Percentiles rank a stretch among this genome's conserved stretches.
Evolutionary conservation across 805 yeast genomes (phyloP).

Genomic region (Saccharomycopsis amapae): DNA sequence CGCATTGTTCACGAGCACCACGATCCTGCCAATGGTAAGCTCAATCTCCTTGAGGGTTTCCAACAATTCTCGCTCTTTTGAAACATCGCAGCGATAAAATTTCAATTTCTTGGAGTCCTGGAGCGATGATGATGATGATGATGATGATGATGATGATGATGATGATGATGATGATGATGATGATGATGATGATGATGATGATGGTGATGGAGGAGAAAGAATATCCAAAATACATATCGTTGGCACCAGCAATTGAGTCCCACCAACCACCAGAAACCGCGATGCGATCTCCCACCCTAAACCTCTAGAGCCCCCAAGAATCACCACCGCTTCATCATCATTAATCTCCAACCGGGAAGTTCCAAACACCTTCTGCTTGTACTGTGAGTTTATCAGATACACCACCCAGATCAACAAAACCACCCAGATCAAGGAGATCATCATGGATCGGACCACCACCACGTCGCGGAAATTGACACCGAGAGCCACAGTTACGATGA

Average conservation of each 20-base stretch:
- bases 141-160: not conserved
- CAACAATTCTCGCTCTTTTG: constrained; percentile 23
- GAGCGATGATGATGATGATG: not conserved
- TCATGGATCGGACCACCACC: too few species aligned
- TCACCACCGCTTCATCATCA: constrained; percentile 22
- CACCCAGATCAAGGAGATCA: too few species aligned
- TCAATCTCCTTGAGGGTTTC: constrained; percentile 23
- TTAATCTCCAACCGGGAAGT: not conserved
- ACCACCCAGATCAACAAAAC: not conserved
- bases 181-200: constrained; percentile 15
- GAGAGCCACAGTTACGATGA: too few species aligned
- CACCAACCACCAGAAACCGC: constrained; percentile 25
- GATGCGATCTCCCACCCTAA: constrained; percentile 33
- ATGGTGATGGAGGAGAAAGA: constrained; percentile 7
- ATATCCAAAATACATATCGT: constrained; percentile 28
- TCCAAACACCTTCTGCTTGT: not conserved
- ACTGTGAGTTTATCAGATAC: not conserved
- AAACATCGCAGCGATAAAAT: constrained; percentile 30
- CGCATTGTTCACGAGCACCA: constrained; percentile 34
- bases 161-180: too few species aligned
- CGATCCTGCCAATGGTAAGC: constrained; percentile 16
- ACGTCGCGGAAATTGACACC: too few species aligned
- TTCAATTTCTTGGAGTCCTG: constrained; percentile 20
- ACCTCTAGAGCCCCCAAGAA: constrained; percentile 41
- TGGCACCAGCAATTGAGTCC: constrained; percentile 20